Evolutionary conservation across 176 grass and related monocot species (phyloP), one percentile per base, ranked within the genome.

Genomic region (Hordeum vulgare): DNA sequence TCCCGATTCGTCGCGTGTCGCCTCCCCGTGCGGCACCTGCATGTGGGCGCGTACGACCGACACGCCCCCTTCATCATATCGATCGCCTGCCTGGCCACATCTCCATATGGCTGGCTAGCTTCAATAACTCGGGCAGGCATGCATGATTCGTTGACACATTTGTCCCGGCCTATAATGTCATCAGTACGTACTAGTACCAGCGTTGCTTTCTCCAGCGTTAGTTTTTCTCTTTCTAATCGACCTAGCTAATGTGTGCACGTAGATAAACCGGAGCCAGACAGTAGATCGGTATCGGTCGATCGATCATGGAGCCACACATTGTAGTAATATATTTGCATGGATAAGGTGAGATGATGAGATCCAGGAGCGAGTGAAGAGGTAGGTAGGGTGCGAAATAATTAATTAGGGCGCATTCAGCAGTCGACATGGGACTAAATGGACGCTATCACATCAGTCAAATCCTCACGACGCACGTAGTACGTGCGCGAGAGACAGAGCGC

Each of bases 401-500:
- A 31, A 81, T 66, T 78, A 65, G 8, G 69, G 20, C 28, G 13
- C 59, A 72, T 0, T 56, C 71, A 85, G 62, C 9, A 65, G 62
- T 33, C 8, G 64, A 66, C 62, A 45, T 60, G 45, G 59, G 79
- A 45, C 79, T 82, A 47, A 77, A 82, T 66, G 61, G 61, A 69
- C 11, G 51, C 39, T 18, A 78, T 88, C 86, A 78, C 53, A 88
- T 88, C 73, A 83, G 15, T 88, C 86, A 71, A 76, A 83, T 83
- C 84, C 58, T 14, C 21, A 14, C 17, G 58, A 56, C 60, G 25
- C 14, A 23, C 60, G 25, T 27, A 14, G 25, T 27, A 14, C 25
- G 25, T 28, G 15, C 4, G 12, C 12, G 25, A 63, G 60, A 62
- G 26, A 14, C 60, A 62, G 60, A 56, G 53, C 53, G 7, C 53